Conservation (phyloP, 176 grass and related monocot species). For the Aegilops sharonensis region DNA sequence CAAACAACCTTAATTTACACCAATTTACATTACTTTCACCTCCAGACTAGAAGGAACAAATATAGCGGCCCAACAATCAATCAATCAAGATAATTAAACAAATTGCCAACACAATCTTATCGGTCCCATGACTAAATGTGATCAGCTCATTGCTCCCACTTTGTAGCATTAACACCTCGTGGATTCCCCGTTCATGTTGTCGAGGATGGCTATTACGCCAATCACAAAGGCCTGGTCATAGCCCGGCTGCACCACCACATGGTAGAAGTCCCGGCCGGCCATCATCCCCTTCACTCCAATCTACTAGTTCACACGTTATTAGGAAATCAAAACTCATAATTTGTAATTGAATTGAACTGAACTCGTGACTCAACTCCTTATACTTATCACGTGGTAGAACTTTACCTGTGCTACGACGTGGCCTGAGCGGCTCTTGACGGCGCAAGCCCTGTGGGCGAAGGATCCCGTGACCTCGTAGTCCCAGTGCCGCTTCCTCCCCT, state of each 20-base stretch:
- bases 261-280: conserved; percentile 72
- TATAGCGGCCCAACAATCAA: no score
- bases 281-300: conserved; percentile 71
- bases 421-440: conserved; percentile 60
- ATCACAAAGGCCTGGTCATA: conserved; percentile 86
- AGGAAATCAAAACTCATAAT: neutral
- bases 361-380: neutral
- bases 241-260: conserved; percentile 82
- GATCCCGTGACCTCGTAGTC: conserved; percentile 81
- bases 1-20: neutral
- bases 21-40: conserved; percentile 10
- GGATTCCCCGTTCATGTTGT: conserved; percentile 84
- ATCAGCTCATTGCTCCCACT: neutral
- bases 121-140: neutral
- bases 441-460: conserved; percentile 64
- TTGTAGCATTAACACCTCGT: conserved; percentile 61
- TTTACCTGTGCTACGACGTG: conserved; percentile 73
- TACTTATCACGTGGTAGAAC: neutral
- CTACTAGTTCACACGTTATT: conserved; percentile 40
- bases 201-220: conserved; percentile 80
- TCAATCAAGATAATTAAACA: conserved; percentile 4
- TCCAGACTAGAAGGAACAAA: neutral
- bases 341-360: neutral
- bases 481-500: conserved; percentile 55
- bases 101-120: neutral